Base-by-base conservation (phyloP, 1,139 yeast genomes). In the Debaryomycetaceae sp. region DNA sequence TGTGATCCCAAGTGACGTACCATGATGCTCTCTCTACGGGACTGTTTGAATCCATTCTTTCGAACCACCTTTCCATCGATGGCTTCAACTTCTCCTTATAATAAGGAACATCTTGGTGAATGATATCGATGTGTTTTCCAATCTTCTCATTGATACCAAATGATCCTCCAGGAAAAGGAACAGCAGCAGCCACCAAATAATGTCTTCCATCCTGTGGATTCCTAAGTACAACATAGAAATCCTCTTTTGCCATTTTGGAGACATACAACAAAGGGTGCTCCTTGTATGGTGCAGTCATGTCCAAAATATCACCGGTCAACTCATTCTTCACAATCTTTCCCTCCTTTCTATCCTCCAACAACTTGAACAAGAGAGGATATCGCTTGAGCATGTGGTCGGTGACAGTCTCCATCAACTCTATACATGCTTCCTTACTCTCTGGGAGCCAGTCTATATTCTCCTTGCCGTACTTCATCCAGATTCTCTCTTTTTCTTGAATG, bases 31-130 rank as follows among this genome's bases (percentile, higher is more conserved):
- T 72, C 61, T 83, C 88, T 8, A 85, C 91, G 3, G 84, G 80
- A 38, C 75, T 80, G 29, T 70, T 68, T 1, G 82, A 78, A 48
- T 78, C 75, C 73, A 85, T 72, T 54, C 78, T 75, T 27, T 72
- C 75, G 61, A 85, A 83, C 83, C 87, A 85, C 54, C 81, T 76
- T 59, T 85, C 89, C 95, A 86, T 86, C 6, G 87, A 83, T 35
- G 74, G 75, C 60, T 80, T 75, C 54, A 86, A 68, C 56, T 84
- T 84, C 45, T 80, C 80, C 52, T 80, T 72, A 55, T 84, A 86
- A 57, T 83, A 83, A 1, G 95, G 93, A 36, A 86, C 93, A 8
- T 79, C 84, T 8, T 71, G 76, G 59, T 86, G 93, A 52, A 86
- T 83, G 7, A 72, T 67, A 60, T 84, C 88, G 39, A 84, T 61